Conservation (phyloP, 805 yeast genomes). For the Metschnikowia corniflorae region DNA sequence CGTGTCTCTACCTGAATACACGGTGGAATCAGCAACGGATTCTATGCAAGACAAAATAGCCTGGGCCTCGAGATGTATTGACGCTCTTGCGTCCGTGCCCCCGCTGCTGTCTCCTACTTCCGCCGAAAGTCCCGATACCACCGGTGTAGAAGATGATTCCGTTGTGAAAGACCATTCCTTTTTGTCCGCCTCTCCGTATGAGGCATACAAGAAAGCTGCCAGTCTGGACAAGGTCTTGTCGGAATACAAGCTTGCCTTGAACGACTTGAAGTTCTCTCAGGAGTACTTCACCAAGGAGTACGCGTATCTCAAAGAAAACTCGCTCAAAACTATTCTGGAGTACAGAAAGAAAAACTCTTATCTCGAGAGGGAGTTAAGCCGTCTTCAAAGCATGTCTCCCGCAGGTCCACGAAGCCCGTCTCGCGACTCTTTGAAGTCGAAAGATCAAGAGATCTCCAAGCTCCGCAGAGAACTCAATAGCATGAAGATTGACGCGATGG, state of each 20-base stretch:
- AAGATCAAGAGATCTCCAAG: slow-evolving; percentile 40
- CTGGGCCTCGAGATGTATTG: slow-evolving; percentile 42
- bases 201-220: slow-evolving; percentile 10
- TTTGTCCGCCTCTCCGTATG: slow-evolving; percentile 24
- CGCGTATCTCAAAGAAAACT: slow-evolving; percentile 59
- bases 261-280: slow-evolving; percentile 69
- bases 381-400: neutral
- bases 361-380: slow-evolving; percentile 50
- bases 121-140: slow-evolving; percentile 1
- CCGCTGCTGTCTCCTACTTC: slow-evolving; percentile 7
- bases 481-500: slow-evolving; percentile 45
- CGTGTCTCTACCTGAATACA: slow-evolving; percentile 35
- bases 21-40: slow-evolving; percentile 12
- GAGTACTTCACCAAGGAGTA: slow-evolving; percentile 64
- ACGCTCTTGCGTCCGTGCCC: slow-evolving; percentile 22
- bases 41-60: slow-evolving; percentile 23
- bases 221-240: slow-evolving; percentile 20
- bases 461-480: slow-evolving; percentile 44
- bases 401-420: slow-evolving; percentile 2
- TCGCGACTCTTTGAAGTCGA: slow-evolving; percentile 17
- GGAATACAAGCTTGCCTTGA: slow-evolving; percentile 55
- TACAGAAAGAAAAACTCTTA: slow-evolving; percentile 48
- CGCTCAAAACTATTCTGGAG: slow-evolving; percentile 49
- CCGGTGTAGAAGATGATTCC: slow-evolving; percentile 18
- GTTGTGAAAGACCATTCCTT: slow-evolving; percentile 27